Conservation (phyloP, 257 asterid species). For the Forsythia viridissima region DNA sequence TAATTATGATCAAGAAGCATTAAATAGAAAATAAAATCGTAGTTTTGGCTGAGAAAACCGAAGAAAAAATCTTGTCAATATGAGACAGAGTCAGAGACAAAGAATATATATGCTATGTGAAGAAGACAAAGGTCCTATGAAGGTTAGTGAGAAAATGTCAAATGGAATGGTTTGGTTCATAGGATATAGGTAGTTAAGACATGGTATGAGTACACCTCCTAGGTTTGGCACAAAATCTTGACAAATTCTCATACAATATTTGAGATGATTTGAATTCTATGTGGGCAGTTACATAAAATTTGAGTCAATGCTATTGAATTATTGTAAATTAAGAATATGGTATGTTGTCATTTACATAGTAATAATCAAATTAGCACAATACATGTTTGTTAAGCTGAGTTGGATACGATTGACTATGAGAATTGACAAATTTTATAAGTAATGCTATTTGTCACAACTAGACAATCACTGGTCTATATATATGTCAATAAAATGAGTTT, state of each 20-base stretch:
- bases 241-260: not conserved
- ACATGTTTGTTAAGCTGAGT: not conserved
- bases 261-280: not conserved
- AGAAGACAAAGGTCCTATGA: not conserved
- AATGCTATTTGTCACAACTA: no score
- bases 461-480: no score
- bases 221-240: not conserved
- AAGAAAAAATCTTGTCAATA: not conserved
- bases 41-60: conserved; percentile 34
- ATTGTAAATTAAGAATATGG: not conserved
- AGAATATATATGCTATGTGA: not conserved
- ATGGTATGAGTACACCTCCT: not conserved
- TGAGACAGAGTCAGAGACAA: not conserved
- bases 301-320: not conserved
- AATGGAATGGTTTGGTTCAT: not conserved
- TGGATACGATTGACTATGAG: no score
- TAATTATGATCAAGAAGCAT: no score
- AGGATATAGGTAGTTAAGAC: not conserved
- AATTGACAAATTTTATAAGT: no score
- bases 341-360: not conserved
- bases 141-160: not conserved
- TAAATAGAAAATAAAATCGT: no score
- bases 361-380: not conserved
- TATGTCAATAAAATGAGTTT: no score
- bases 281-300: not conserved